These are phyloP conservation scores for Fragilaria radians DNA, from an alignment of 108 stramenopile species.

Conservation along the genomic window DNA sequence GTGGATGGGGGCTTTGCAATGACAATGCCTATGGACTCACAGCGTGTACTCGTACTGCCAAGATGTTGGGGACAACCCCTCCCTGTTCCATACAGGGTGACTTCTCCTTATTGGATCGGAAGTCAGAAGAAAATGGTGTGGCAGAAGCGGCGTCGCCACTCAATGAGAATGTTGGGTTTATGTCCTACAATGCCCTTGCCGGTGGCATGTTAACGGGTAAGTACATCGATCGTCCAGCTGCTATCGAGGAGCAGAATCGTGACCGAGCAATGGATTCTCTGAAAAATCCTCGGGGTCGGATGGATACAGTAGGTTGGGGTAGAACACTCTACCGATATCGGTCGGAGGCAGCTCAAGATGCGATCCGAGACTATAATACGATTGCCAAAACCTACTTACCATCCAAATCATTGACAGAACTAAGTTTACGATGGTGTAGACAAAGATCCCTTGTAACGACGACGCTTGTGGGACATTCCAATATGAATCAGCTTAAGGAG, in stretches of 20 bases:
- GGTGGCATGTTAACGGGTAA: slow-evolving; percentile 91
- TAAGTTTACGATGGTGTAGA: slow-evolving; percentile 73
- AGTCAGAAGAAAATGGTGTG: slow-evolving; percentile 84
- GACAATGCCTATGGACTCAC: slow-evolving; percentile 89
- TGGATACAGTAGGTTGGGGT: slow-evolving; percentile 84
- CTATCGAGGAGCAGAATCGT: slow-evolving; percentile 35
- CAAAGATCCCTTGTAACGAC: slow-evolving; percentile 74
- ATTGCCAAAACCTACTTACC: slow-evolving; percentile 50
- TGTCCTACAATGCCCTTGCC: slow-evolving; percentile 84
- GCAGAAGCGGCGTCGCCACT: slow-evolving; percentile 83
- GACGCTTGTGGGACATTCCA: slow-evolving; percentile 82
- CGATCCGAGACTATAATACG: slow-evolving; percentile 62
- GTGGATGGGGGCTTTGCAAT: slow-evolving; percentile 88
- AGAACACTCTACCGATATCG: slow-evolving; percentile 79
- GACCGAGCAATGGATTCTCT: slow-evolving; percentile 43
- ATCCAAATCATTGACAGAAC: slow-evolving; percentile 72
- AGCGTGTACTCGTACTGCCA: slow-evolving; percentile 71
- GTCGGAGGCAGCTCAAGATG: slow-evolving; percentile 68
- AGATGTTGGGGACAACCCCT: slow-evolving; percentile 67
- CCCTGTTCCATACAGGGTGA: slow-evolving; percentile 82
- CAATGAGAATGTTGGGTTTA: slow-evolving; percentile 88
- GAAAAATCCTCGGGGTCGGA: slow-evolving; percentile 68
- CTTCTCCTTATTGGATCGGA: slow-evolving; percentile 77
- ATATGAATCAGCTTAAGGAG: slow-evolving; percentile 70
- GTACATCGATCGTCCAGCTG: slow-evolving; percentile 68